Conservation (phyloP, 768 basidiomycete genomes). For the Steccherinum ochraceum region DNA sequence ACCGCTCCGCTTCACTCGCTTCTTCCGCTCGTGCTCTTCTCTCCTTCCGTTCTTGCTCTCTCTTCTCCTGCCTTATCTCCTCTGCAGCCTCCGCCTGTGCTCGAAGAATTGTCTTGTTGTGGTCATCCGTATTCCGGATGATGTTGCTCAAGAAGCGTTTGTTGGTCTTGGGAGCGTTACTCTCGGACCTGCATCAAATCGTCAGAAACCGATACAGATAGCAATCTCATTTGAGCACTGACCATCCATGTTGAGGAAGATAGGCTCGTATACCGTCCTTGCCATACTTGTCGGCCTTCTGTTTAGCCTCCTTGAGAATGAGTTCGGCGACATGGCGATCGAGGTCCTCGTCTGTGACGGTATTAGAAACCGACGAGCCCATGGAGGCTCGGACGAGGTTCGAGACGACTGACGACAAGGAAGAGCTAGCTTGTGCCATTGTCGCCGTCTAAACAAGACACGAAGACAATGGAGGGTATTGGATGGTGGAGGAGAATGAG, state of each 20-base stretch:
- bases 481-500: too few species aligned
- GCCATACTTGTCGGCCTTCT: constrained; percentile 76
- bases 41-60: constrained; percentile 60
- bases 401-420: constrained; percentile 82
- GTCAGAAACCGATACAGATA: background rate
- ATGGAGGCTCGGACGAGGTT: constrained; percentile 73
- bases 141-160: constrained; percentile 81
- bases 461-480: background rate
- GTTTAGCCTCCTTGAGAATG: constrained; percentile 88
- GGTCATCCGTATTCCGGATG: constrained; percentile 91
- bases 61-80: constrained; percentile 61
- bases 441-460: background rate
- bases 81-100: constrained; percentile 69
- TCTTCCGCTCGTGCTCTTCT: constrained; percentile 67
- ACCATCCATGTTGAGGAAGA: constrained; percentile 44
- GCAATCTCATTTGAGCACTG: background rate
- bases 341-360: constrained; percentile 76
- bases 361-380: constrained; percentile 53
- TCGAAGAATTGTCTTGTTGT: constrained; percentile 79
- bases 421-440: constrained; percentile 36
- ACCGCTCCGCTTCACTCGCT: constrained; percentile 61
- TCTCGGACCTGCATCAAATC: constrained; percentile 44
- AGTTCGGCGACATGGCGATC: constrained; percentile 90
- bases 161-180: constrained; percentile 71
- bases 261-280: constrained; percentile 78